Evolutionary conservation across 257 asterid species (phyloP).

Genomic region (Ballota nigra): DNA sequence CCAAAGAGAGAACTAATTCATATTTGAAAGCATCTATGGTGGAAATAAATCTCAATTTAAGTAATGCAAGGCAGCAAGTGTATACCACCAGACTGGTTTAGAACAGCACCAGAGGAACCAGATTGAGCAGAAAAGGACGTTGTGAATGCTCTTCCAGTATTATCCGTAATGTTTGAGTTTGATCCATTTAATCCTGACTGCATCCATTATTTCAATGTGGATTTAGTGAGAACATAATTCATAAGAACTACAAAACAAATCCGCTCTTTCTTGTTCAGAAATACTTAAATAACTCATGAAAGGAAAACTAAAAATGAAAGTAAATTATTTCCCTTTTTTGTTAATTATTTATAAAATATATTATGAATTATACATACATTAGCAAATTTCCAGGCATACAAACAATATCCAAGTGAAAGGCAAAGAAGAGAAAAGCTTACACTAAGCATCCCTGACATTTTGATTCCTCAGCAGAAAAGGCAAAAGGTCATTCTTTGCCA

Average conservation of each 20-base stretch:
- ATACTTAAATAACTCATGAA: neutral
- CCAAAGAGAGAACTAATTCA: conserved; percentile 12
- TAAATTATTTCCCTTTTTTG: neutral
- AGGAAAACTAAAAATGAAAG: neutral
- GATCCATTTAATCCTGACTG: conserved; percentile 77
- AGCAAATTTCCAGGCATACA: neutral
- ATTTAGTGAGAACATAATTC: conserved; percentile 3
- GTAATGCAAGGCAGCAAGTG: neutral
- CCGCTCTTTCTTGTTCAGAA: neutral
- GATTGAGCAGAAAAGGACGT: conserved; percentile 69
- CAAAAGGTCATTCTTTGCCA: conserved; percentile 34
- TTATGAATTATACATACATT: conserved; percentile 7
- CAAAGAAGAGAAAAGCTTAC: conserved; percentile 32
- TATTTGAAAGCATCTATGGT: neutral
- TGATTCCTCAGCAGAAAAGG: conserved; percentile 31
- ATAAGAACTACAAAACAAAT: conserved; percentile 15
- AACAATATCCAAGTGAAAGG: conserved; percentile 14
- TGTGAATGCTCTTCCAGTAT: conserved; percentile 57
- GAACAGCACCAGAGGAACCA: conserved; percentile 64
- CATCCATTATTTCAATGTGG: conserved; percentile 27
- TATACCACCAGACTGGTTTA: conserved; percentile 67
- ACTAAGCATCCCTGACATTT: conserved; percentile 52
- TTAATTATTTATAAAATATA: neutral
- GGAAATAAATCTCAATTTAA: conserved; percentile 17
- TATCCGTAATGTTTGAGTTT: conserved; percentile 69